Conservation (phyloP, 1,139 yeast genomes). For the Hanseniaspora gamundiae region DNA sequence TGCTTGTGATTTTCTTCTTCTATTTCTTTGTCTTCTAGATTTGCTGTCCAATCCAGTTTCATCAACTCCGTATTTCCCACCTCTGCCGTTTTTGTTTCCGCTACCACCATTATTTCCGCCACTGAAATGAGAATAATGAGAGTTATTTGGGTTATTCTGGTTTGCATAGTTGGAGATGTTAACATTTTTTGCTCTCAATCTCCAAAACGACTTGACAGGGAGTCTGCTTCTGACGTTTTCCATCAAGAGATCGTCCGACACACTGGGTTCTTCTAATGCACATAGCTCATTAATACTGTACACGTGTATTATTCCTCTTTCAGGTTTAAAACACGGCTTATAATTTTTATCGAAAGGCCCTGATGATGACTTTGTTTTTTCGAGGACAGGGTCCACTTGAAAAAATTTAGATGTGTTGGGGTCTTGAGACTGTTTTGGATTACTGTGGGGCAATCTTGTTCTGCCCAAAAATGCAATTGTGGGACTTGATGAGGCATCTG, state of each 20-base stretch:
- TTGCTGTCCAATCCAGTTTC: slow-evolving; percentile 7
- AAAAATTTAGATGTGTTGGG: no score
- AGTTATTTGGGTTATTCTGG: slow-evolving; percentile 7
- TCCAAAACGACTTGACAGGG: slow-evolving; percentile 37
- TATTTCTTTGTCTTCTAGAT: slow-evolving; percentile 8
- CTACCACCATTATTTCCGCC: slow-evolving; percentile 10
- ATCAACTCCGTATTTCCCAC: slow-evolving; percentile 1
- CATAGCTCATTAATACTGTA: slow-evolving; percentile 17
- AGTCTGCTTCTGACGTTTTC: slow-evolving; percentile 14
- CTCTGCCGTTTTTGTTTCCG: slow-evolving; percentile 3
- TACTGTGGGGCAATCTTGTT: no score
- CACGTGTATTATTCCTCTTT: slow-evolving; percentile 9
- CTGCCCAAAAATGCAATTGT: no score
- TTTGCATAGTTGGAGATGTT: slow-evolving; percentile 7
- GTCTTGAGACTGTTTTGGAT: no score
- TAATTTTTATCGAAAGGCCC: slow-evolving; percentile 10
- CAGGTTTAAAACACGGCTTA: slow-evolving; percentile 12
- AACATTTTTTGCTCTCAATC: slow-evolving; percentile 16
- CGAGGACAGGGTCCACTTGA: neutral
- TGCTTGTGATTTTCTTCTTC: slow-evolving; percentile 10
- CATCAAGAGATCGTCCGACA: slow-evolving; percentile 1
- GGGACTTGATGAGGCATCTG: no score
- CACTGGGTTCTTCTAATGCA: slow-evolving; percentile 4
- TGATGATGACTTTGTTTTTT: neutral
- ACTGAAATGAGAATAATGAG: slow-evolving; percentile 10